Evolutionary conservation across 805 yeast species (phyloP).

Genomic region (Alloascoidea africana): DNA sequence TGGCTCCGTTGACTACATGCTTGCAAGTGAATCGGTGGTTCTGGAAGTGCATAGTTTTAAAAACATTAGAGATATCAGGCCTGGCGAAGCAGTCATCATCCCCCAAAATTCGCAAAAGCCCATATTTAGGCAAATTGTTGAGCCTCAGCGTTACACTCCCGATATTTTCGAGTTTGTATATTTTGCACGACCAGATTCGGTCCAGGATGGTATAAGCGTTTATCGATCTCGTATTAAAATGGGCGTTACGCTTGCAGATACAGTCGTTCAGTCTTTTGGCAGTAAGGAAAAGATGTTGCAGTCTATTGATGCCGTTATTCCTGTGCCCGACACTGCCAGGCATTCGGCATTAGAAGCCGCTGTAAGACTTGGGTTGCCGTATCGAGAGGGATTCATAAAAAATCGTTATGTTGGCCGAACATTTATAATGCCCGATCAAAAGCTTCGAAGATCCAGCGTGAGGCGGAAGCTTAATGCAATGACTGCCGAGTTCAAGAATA

Average conservation of each 20-base stretch:
- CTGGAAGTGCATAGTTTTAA: slow-evolving; percentile 81
- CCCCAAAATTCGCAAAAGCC: slow-evolving; percentile 64
- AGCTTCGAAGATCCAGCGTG: slow-evolving; percentile 84
- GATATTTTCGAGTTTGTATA: slow-evolving; percentile 96
- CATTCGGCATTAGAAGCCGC: slow-evolving; percentile 91
- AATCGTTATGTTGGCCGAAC: slow-evolving; percentile 96
- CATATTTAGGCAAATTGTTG: slow-evolving; percentile 76
- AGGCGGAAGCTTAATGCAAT: slow-evolving; percentile 92
- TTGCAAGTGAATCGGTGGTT: slow-evolving; percentile 92
- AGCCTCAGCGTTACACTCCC: slow-evolving; percentile 69
- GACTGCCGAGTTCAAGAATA: slow-evolving; percentile 79
- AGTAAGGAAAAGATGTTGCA: slow-evolving; percentile 31
- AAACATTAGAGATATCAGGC: slow-evolving; percentile 66
- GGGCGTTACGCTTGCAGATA: slow-evolving; percentile 82
- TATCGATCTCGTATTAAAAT: slow-evolving; percentile 83
- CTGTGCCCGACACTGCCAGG: slow-evolving; percentile 97
- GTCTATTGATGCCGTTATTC: slow-evolving; percentile 85
- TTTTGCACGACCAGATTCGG: slow-evolving; percentile 96
- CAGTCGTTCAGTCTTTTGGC: slow-evolving; percentile 32
- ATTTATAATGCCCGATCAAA: slow-evolving; percentile 96
- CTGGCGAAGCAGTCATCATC: slow-evolving; percentile 94
- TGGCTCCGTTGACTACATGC: slow-evolving; percentile 76
- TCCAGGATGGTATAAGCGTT: slow-evolving; percentile 88
- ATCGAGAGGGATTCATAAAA: slow-evolving; percentile 94
- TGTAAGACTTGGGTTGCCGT: slow-evolving; percentile 62